Percentiles rank a stretch among this genome's conserved stretches.
phyloP scores from a whole-genome alignment of 768 basidiomycete genomes.

The Phaeotremella fagi region DNA sequence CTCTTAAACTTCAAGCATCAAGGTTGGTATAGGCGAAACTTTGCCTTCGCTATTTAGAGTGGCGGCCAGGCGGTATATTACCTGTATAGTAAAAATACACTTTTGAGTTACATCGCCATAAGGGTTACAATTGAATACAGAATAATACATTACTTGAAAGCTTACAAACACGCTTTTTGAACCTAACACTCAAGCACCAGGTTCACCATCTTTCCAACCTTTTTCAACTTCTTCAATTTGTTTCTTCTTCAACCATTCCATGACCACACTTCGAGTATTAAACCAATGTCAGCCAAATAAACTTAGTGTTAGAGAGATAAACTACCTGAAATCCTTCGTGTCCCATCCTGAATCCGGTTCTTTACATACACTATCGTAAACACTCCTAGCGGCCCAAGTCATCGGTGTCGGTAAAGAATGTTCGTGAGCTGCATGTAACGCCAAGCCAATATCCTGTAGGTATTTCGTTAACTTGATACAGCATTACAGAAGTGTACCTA shows the following conservation, averaged over 20 bases:
- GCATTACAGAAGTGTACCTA: conserved; percentile 3
- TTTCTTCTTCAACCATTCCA: conserved; percentile 37
- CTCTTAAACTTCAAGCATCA: too few relatives aligned
- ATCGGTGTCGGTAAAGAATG: conserved; percentile 36
- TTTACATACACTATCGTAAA: conserved; percentile 35
- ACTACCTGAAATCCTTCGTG: conserved; percentile 39
- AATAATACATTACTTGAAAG: too few relatives aligned
- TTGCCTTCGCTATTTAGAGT: too few relatives aligned
- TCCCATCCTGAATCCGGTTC: conserved; percentile 27
- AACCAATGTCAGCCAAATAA: too few relatives aligned
- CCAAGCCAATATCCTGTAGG: conserved; percentile 36
- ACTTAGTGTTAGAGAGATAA: too few relatives aligned
- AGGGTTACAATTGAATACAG: too few relatives aligned
- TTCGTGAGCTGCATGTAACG: conserved; percentile 32
- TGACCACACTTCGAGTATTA: conserved; percentile 38
- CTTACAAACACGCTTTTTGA: too few relatives aligned
- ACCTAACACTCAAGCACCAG: too few relatives aligned
- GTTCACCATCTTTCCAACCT: conserved; percentile 35
- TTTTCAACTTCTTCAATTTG: conserved; percentile 34
- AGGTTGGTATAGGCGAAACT: too few relatives aligned
- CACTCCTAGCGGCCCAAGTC: conserved; percentile 40
- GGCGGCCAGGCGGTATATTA: too few relatives aligned
- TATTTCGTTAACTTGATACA: neutral
- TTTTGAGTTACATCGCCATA: too few relatives aligned
- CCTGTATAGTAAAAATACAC: too few relatives aligned